Percentiles rank a stretch among this genome's conserved stretches.
Evolutionary conservation across 495 filamentous ascomycete species (phyloP).

Genomic region (Monascus purpureus): DNA sequence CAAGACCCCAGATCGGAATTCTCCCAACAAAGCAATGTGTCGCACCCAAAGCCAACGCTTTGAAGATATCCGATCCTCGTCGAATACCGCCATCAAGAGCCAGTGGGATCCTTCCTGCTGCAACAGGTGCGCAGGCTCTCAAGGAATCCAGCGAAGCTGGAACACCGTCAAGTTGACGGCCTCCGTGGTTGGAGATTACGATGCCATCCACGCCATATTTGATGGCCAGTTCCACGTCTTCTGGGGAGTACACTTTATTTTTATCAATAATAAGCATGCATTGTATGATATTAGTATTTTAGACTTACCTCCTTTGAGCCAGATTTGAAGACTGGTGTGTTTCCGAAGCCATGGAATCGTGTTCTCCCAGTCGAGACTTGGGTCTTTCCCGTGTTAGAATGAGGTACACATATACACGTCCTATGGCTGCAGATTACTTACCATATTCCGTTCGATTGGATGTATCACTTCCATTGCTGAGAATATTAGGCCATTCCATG

Average conservation of each 20-base stretch:
- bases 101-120: slow-evolving; percentile 66
- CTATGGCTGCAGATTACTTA: too few relatives aligned
- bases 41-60: slow-evolving; percentile 81
- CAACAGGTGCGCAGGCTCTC: slow-evolving; percentile 73
- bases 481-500: slow-evolving; percentile 19
- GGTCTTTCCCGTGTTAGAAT: too few relatives aligned
- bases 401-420: too few relatives aligned
- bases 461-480: slow-evolving; percentile 14
- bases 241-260: too few relatives aligned
- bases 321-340: slow-evolving; percentile 82
- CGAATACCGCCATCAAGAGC: slow-evolving; percentile 80
- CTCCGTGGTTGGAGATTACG: slow-evolving; percentile 86
- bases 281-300: slow-evolving; percentile 58
- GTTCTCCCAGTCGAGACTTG: slow-evolving; percentile 64
- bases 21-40: slow-evolving; percentile 69
- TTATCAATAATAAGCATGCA: too few relatives aligned
- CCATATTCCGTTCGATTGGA: slow-evolving; percentile 20
- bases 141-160: slow-evolving; percentile 74
- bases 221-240: slow-evolving; percentile 71
- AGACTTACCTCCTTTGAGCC: slow-evolving; percentile 62
- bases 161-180: slow-evolving; percentile 79
- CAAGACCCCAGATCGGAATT: slow-evolving; percentile 61
- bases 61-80: slow-evolving; percentile 83
- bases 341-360: slow-evolving; percentile 77
- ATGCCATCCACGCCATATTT: slow-evolving; percentile 69